A percentile compares a stretch with the other conserved stretches of the same genome.
These are phyloP conservation scores for Arachnomyces sp. DNA, from an alignment of 2,329 filamentous ascomycete genomes.

Conservation along the genomic window DNA sequence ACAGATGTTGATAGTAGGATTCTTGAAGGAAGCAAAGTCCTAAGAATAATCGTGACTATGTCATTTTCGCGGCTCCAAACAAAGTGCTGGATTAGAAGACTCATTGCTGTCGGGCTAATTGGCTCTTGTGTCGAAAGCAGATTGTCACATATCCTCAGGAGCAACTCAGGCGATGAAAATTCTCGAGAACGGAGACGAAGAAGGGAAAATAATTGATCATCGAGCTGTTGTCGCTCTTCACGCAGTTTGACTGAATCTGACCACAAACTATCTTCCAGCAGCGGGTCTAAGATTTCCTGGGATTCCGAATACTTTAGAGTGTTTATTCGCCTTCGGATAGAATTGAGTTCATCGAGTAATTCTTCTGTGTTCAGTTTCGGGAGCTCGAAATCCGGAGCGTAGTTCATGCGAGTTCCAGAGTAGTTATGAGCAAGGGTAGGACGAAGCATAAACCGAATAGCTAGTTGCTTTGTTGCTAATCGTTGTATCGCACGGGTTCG, in stretches of 20 bases:
- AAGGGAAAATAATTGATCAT: constrained; percentile 17
- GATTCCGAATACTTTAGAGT: constrained; percentile 20
- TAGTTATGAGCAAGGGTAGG: constrained; percentile 34
- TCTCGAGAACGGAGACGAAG: too few relatives aligned
- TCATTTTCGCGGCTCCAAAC: constrained; percentile 33
- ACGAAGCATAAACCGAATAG: constrained; percentile 31
- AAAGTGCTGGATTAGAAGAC: constrained; percentile 31
- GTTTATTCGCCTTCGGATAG: constrained; percentile 24
- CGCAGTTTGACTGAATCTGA: constrained; percentile 18
- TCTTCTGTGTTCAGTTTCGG: constrained; percentile 24
- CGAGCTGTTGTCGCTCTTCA: constrained; percentile 21
- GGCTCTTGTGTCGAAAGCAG: constrained; percentile 29
- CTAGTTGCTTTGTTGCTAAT: constrained; percentile 32
- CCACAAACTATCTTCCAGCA: too few relatives aligned
- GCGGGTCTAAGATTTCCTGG: too few relatives aligned
- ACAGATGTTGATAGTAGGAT: constrained; percentile 29
- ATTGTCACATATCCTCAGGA: constrained; percentile 29
- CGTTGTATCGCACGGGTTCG: constrained; percentile 32
- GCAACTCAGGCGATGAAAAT: constrained; percentile 27
- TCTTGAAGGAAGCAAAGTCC: constrained; percentile 30
- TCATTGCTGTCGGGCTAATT: constrained; percentile 26
- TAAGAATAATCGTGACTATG: constrained; percentile 30
- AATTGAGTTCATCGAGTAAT: constrained; percentile 28
- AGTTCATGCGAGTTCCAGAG: constrained; percentile 25
- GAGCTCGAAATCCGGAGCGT: constrained; percentile 20